Base-by-base conservation (phyloP, 768 basidiomycete species). In the Boletus pseudopeckii region DNA sequence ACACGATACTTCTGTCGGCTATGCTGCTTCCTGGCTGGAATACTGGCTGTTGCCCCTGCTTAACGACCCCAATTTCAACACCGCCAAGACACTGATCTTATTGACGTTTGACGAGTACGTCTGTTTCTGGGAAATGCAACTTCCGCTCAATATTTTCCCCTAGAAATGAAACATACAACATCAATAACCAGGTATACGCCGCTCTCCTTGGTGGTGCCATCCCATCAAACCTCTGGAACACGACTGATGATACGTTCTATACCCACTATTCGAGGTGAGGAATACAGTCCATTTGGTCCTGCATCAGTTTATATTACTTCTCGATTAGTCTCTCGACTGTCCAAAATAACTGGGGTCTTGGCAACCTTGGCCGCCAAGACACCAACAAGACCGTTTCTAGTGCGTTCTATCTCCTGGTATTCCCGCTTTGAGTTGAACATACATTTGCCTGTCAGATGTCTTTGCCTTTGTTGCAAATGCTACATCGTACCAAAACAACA, bases 81-180 rank as follows among this genome's bases (percentile, higher is more conserved):
- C 70, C 52, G 66, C 74, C 45, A 68, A 64, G 20, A 85, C 85
- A 1, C 70, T 87, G 47, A 79, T 86, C 60, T 59, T 84, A 9
- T 60, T 86, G 48, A 85, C 82, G 0, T 86, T 86, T 50, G 85
- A 87, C 50, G 84, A 86, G 68, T 82, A 70, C 38, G 77, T 73
- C 53, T 56, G 37, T 20, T n/a, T 28, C 11, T 14, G 37, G 10
- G 24, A 2, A 41, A 20, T 14, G 15, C 15, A 52, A 20, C 15
- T 22, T 39, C 32, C 32, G 13, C 15, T 52, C n/a, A 49, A 37
- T 7, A 13, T 32, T 13, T 36, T 14, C n/a, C 22, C 28, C 3
- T 20, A 69, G 67, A 39, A 65, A 53, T 34, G 74, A 68, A 24
- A 64, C 63, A 0, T 68, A 71, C 47, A 60, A 61, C 28, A 64